These are phyloP conservation scores for Plantago major DNA, from an alignment of 257 asterid genomes.

Conservation along the genomic window DNA sequence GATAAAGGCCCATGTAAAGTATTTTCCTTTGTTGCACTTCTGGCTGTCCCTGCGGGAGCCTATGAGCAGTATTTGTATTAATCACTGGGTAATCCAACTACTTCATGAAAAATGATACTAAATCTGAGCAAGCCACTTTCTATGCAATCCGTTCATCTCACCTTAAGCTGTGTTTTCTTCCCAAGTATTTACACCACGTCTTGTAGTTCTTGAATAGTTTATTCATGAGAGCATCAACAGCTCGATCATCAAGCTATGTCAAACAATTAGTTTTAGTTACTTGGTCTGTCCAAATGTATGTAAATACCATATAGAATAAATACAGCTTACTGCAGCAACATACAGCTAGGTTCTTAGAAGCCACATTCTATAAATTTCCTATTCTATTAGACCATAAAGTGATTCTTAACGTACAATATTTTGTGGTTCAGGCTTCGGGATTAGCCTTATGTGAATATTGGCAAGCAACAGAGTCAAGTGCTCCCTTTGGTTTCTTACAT, in stretches of 20 bases:
- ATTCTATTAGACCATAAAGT: slow-evolving; percentile 14
- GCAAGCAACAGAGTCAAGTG: slow-evolving; percentile 84
- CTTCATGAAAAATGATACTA: background rate
- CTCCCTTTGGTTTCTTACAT: slow-evolving; percentile 92
- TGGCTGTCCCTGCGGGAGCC: slow-evolving; percentile 81
- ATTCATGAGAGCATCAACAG: slow-evolving; percentile 85
- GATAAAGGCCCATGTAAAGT: slow-evolving; percentile 96
- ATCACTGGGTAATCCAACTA: slow-evolving; percentile 13
- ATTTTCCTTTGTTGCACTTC: slow-evolving; percentile 90
- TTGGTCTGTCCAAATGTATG: slow-evolving; percentile 19
- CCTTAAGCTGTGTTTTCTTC: slow-evolving; percentile 93
- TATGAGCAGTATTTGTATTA: slow-evolving; percentile 24
- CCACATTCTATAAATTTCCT: slow-evolving; percentile 5
- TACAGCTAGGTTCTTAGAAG: slow-evolving; percentile 9
- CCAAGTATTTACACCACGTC: slow-evolving; percentile 96
- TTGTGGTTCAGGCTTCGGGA: slow-evolving; percentile 86
- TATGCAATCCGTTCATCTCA: slow-evolving; percentile 27
- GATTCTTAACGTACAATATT: slow-evolving; percentile 49
- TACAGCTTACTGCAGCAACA: background rate
- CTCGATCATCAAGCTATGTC: slow-evolving; percentile 87
- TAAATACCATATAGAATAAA: slow-evolving; percentile 1
- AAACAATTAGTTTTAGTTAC: slow-evolving; percentile 18
- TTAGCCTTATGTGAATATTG: slow-evolving; percentile 79
- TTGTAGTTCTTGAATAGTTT: slow-evolving; percentile 97
- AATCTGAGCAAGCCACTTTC: slow-evolving; percentile 3